Base-by-base conservation (phyloP, 768 basidiomycete species). In the Hydnum rufescens region DNA sequence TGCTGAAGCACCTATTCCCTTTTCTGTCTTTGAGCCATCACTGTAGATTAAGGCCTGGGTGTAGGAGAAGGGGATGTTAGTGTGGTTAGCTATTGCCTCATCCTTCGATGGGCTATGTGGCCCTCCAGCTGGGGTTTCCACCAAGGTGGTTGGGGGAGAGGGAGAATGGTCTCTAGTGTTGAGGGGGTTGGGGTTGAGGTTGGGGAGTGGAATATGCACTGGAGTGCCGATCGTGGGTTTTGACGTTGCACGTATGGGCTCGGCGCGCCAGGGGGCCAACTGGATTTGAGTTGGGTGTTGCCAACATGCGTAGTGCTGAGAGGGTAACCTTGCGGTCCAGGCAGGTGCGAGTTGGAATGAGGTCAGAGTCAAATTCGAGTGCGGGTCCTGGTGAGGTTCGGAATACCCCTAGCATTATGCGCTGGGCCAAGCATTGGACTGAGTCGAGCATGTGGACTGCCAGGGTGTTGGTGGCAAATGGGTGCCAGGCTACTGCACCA, bases 11-110 rank as follows among this genome's bases (percentile, higher is more conserved):
- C 49, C 53, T 23, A 36, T 32, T 31, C 53, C 53, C 5, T 5
- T 16, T 4, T 44, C 3, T 26, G 54, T 55, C 23, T 48, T 55
- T 4, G 54, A 55, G 18, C 54, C 54, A 25, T 55, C 54, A 22
- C 34, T 54, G 54, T 55, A 54, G 6, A 55, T 22, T 13, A 39
- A 13, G 36, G 22, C 13, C 36, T 39, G 13, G 13, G 13, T 13
- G 36, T 39, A 13, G 36, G 13, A 13, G 36, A 39, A 22, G 13
- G 28, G 34, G 1, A 55, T 13, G 36, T 26, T 23, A n/a, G 5
- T 16, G 50, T 53, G 25, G 25, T 22, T 13, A 8, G 26, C 50
- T 4, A 53, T 6, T 18, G 52, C 52, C 13, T 5, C 31, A 5
- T 53, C 52, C 22, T 28, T 19, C 5, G 19, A 23, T 8, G n/a